A percentile compares a stretch with the other conserved stretches of the same genome.
Conservation (phyloP, 2,329 filamentous ascomycete species). For the Aspergillus texensis region DNA sequence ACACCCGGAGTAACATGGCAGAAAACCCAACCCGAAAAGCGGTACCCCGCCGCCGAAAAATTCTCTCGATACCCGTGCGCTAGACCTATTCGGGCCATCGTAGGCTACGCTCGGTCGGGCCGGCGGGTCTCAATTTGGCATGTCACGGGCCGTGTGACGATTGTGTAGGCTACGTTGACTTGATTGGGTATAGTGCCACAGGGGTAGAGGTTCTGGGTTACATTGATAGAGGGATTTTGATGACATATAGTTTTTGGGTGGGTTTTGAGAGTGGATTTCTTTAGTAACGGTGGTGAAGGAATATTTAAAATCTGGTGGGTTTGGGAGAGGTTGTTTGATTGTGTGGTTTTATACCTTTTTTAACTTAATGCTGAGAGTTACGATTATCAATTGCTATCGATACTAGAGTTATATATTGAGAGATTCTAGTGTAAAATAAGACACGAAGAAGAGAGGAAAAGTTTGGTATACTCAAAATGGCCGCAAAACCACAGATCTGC, state of each 20-base stretch:
- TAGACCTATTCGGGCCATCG: not conserved
- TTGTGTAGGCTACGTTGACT: not conserved
- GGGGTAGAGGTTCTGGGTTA: no score
- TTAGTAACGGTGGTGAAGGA: not conserved
- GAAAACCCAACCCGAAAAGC: not conserved
- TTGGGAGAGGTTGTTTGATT: not conserved
- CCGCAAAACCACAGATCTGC: not conserved
- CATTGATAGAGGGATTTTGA: no score
- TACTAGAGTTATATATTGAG: not conserved
- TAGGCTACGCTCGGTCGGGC: not conserved
- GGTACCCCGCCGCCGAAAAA: not conserved
- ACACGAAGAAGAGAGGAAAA: not conserved
- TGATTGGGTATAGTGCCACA: not conserved
- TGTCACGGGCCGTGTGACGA: not conserved
- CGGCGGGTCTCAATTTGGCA: not conserved
- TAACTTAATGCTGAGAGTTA: not conserved
- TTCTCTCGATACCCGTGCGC: not conserved
- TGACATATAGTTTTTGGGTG: not conserved
- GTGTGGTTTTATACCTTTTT: not conserved
- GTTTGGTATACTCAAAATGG: not conserved
- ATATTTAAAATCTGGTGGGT: not conserved
- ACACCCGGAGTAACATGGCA: not conserved
- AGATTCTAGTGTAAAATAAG: not conserved
- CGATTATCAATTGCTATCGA: not conserved
- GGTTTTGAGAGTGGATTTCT: not conserved